Base-by-base conservation (phyloP, 306 rosid genomes). In the Hylodesmum podocarpum region DNA sequence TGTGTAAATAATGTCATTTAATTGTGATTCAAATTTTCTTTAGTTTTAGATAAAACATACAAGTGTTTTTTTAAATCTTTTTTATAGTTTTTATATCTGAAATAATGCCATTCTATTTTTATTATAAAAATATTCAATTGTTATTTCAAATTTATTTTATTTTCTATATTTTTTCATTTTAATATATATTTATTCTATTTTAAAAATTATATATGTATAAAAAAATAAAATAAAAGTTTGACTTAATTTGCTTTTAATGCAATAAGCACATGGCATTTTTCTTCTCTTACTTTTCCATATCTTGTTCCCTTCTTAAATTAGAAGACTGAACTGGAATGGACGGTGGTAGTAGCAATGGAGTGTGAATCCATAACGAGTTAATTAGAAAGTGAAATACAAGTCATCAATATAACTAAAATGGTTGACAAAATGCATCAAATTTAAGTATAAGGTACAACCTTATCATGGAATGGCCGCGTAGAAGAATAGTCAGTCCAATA, bases 381-480 rank as follows among this genome's bases (percentile, higher is more conserved):
- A 7, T 57, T 41, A 10, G 33, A 1, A 7, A 22, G 21, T 62
- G 33, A 50, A 51, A 25, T 14, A 63, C 34, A 50, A 66, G 47
- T 8, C 8, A 22, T 8, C 8, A 22, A 11, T 53, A 21, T 51
- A 50, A 25, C 34, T 5, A 22, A 16, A 61, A 59, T 0, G 13
- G 66, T 39, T 79, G 74, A 62, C 66, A 39, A 50, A 75, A 19
- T 33, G 57, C 4, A 28, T 9, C 39, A 59, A 58, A 39, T 28
- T 28, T 59, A 29, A 33, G 13, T n/a, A 39, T 28, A 10, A 47
- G 50, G 43, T 29, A 31, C 12, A 49, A 1, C 7, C 19, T 9
- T 1, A 11, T 11, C 10, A 68, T 46, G 6, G 73, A 28, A 43
- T 39, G 7, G 16, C 11, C 27, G 44, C 37, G 41, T 36, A 25